These are phyloP conservation scores for Botrytis squamosa DNA, from an alignment of 2,329 filamentous ascomycete genomes.

Conservation along the genomic window DNA sequence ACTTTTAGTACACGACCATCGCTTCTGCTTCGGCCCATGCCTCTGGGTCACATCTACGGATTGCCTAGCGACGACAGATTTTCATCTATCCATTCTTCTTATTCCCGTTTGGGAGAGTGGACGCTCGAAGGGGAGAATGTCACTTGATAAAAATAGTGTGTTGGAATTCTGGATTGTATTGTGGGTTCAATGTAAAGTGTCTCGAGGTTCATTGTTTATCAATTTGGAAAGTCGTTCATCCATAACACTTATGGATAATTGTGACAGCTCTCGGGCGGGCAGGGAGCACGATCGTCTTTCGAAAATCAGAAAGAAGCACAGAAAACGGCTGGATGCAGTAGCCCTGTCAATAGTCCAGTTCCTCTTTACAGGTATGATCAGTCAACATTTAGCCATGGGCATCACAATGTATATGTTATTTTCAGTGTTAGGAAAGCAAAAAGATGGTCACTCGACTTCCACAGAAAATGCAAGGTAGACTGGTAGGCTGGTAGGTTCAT, in stretches of 20 bases:
- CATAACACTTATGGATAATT: neutral
- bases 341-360: constrained; percentile 14
- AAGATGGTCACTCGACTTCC: neutral
- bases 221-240: neutral
- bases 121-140: neutral
- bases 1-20: constrained; percentile 11
- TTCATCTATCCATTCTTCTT: neutral
- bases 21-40: constrained; percentile 22
- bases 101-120: neutral
- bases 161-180: neutral
- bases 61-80: neutral
- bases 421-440: neutral
- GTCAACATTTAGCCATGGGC: neutral
- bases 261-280: neutral
- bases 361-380: neutral
- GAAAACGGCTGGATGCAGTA: constrained; percentile 13
- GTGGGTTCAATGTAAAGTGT: neutral
- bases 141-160: constrained; percentile 2
- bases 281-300: constrained; percentile 3
- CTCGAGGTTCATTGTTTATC: neutral
- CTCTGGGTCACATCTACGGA: constrained; percentile 8
- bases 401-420: neutral
- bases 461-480: neutral
- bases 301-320: constrained; percentile 10
- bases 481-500: neutral